These are phyloP conservation scores for Diaporthe aspalathi DNA, from an alignment of 2,329 filamentous ascomycete species.

Conservation along the genomic window DNA sequence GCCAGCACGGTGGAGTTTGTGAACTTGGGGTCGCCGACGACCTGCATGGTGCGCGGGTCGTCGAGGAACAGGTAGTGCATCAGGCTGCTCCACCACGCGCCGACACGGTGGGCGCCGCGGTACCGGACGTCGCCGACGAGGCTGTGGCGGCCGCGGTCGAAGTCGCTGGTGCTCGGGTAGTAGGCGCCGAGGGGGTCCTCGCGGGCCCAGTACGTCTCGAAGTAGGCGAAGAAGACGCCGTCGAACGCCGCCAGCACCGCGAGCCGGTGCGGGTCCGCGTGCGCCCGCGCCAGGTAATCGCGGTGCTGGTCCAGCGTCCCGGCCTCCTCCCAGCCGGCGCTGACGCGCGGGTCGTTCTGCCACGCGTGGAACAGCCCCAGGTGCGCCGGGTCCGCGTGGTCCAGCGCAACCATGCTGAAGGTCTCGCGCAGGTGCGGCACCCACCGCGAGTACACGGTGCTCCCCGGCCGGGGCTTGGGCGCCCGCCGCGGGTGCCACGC, in stretches of 20 bases:
- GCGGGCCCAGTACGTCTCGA: conserved; percentile 82
- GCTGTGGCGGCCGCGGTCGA: conserved; percentile 68
- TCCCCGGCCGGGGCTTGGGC: conserved; percentile 76
- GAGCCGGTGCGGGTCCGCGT: conserved; percentile 78
- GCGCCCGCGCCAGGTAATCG: conserved; percentile 75
- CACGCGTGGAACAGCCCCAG: conserved; percentile 79
- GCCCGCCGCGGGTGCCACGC: conserved; percentile 76
- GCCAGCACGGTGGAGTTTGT: conserved; percentile 77
- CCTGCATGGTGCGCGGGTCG: conserved; percentile 66
- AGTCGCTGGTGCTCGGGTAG: conserved; percentile 63
- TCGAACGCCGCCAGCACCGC: conserved; percentile 79
- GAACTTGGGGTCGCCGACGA: conserved; percentile 78
- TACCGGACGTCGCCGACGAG: conserved; percentile 69
- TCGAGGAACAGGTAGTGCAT: conserved; percentile 74
- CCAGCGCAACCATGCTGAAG: conserved; percentile 81
- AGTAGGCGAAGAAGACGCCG: conserved; percentile 78
- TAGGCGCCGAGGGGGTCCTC: conserved; percentile 68
- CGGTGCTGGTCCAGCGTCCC: conserved; percentile 80
- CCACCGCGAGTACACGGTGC: conserved; percentile 81
- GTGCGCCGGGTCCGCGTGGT: conserved; percentile 73
- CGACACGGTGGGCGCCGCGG: conserved; percentile 70
- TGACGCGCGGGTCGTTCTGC: conserved; percentile 87
- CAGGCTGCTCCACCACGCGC: conserved; percentile 70
- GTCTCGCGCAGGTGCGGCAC: conserved; percentile 80
- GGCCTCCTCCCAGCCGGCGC: conserved; percentile 83